Base-by-base conservation (phyloP, 305 asterid species). In the Stenogyne calaminthoides region DNA sequence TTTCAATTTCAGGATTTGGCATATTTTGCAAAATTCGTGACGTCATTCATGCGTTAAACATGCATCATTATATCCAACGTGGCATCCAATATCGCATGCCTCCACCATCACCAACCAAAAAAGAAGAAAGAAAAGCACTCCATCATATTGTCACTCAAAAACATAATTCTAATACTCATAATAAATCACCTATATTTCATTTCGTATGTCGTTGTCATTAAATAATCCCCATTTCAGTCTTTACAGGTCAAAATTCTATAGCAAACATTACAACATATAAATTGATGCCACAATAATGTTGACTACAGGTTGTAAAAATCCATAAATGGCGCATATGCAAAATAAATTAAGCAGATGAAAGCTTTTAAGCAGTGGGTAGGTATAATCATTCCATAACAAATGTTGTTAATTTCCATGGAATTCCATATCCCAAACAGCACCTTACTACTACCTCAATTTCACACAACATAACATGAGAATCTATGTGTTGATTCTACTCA, bases 361-460 rank as follows among this genome's bases (percentile, higher is more conserved):
- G 78, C 72, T 72, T 84, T 88, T 80, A 64, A 74, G 81, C 49
- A 78, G 85, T 71, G 68, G 83, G 80, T 10, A 71, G 83, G 80
- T n/a, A n/a, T n/a, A 6, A 61, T n/a, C n/a, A n/a, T n/a, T n/a
- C 64, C 49, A 18, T 67, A 65, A 27, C 67, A 1, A 9, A 40
- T 68, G 62, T 58, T 69, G 71, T 67, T 63, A 76, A 16, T 52
- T 52, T 36, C 70, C 56, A 70, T 69, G 80, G 73, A 51, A 64
- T 54, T 39, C 34, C 73, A 16, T 12, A 65, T 51, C 55, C 63
- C 67, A 71, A 64, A 71, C 65, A 58, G 14, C 49, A 4, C 58
- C 19, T 65, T 58, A n/a, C 19, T 39, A 4, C 39, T n/a, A n/a
- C n/a, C n/a, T n/a, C n/a, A n/a, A n/a, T n/a, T n/a, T n/a, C n/a